These are phyloP conservation scores for Kentomonas sorsogonicus DNA, from an alignment of 208 protist genomes.

Conservation along the genomic window DNA sequence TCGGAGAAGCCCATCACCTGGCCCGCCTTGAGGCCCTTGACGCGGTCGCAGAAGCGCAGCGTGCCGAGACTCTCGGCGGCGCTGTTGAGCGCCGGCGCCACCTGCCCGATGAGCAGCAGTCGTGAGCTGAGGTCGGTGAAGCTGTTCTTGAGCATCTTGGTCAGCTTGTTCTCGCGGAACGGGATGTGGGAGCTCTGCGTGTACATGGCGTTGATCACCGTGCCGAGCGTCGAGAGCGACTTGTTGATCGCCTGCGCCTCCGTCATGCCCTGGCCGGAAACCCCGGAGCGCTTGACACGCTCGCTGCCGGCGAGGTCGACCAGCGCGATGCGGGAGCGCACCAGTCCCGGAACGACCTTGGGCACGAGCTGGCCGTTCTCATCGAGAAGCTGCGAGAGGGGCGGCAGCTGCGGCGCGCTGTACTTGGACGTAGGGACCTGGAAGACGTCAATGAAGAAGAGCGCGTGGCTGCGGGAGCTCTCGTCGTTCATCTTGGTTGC, in stretches of 20 bases:
- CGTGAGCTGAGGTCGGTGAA: constrained; percentile 57
- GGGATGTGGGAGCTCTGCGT: constrained; percentile 68
- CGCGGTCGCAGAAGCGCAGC: constrained; percentile 84
- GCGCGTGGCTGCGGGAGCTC: constrained; percentile 86
- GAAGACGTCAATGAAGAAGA: constrained; percentile 89
- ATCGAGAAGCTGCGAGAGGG: constrained; percentile 49
- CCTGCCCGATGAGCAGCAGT: constrained; percentile 83
- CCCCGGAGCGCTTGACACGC: constrained; percentile 85
- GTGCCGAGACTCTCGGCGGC: constrained; percentile 70
- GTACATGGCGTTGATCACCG: constrained; percentile 85
- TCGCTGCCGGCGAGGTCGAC: constrained; percentile 96
- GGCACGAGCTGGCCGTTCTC: constrained; percentile 30
- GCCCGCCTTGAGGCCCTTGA: constrained; percentile 76
- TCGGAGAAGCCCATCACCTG: constrained; percentile 46
- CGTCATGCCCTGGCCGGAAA: constrained; percentile 72
- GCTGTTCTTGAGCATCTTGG: constrained; percentile 81
- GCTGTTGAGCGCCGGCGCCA: constrained; percentile 55
- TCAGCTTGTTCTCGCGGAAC: constrained; percentile 91
- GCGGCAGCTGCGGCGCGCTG: constrained; percentile 14
- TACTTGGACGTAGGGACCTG: constrained; percentile 39
- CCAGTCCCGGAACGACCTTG: constrained; percentile 59
- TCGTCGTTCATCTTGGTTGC: constrained; percentile 88
- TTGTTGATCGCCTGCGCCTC: constrained; percentile 92
- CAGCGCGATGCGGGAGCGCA: constrained; percentile 90
- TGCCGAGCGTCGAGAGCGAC: constrained; percentile 79